Base-by-base conservation (phyloP, 1,284 basidiomycete genomes). In the Cystobasidium slooffiae region DNA sequence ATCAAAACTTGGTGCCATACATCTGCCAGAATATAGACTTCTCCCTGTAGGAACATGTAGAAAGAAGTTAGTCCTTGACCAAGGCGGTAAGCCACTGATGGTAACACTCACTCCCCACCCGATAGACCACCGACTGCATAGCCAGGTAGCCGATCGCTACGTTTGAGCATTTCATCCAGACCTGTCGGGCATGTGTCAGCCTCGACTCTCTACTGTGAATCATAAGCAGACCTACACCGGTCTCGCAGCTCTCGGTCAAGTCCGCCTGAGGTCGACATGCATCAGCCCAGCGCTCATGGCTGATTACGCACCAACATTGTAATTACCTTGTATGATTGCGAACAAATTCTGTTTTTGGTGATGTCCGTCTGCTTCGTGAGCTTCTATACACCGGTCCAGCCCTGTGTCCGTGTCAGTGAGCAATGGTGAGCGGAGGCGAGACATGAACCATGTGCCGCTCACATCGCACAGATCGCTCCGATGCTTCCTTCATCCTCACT, bases 11-110 rank as follows among this genome's bases (percentile, higher is more conserved):
- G 9, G 22, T 20, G 44, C 20, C 14, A 43, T 81, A 92, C 91
- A 93, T 87, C 82, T 87, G 86, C 92, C 92, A 94, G 81, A 94
- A 94, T 1, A 88, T 81, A 82, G 91, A 90, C 91, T 94, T 94
- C 80, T 89, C 91, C 84, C 94, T 73, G 55, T n/a, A 52, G 46
- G 9, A 55, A 22, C 20, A 6, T n/a, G 20, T 9, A 9, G 22
- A n/a, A 8, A 20, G n/a, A 6, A n/a, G 53, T 56, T 39, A 59
- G 41, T 20, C 39, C 5, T 51, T 6, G 3, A 31, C 46, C 18
- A 31, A 16, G 6, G 46, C 12, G 39, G 6, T 24, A 16, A 14
- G 10, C 18, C 31, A 18, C 12, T 49, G 10, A 44, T 6, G 20
- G 8, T 44, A 6, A n/a, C 1, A 58, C 70, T 46, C 37, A 73